Conservation (phyloP, 2,329 filamentous ascomycete genomes). For the Diaporthe citrichinensis region DNA sequence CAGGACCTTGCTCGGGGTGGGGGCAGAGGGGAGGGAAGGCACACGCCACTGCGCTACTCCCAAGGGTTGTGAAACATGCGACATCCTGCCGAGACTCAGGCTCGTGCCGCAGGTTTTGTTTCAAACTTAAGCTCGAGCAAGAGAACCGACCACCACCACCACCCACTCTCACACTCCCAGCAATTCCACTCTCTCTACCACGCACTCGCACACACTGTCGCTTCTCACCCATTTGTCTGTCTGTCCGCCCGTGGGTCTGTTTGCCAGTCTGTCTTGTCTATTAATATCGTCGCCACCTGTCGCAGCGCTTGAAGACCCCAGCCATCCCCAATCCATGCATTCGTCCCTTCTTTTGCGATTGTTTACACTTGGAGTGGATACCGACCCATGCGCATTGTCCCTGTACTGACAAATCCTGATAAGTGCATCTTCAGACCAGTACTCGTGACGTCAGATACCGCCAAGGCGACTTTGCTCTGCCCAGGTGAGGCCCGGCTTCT, state of each 20-base stretch:
- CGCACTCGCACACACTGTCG: background rate
- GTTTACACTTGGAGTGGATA: background rate
- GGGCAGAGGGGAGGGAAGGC: background rate
- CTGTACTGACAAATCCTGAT: slow-evolving; percentile 11
- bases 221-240: background rate
- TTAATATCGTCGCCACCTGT: slow-evolving; percentile 30
- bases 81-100: slow-evolving; percentile 33
- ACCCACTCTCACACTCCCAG: background rate
- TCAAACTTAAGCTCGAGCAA: slow-evolving; percentile 20
- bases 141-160: slow-evolving; percentile 20
- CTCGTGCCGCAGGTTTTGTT: slow-evolving; percentile 34
- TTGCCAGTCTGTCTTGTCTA: background rate
- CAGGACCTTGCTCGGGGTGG: background rate
- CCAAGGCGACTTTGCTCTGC: background rate
- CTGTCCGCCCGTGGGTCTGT: background rate
- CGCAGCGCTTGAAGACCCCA: background rate
- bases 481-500: background rate
- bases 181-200: too few species aligned
- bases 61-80: slow-evolving; percentile 34
- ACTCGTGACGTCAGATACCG: background rate
- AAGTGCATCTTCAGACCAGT: slow-evolving; percentile 7
- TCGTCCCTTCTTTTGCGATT: slow-evolving; percentile 12
- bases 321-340: background rate
- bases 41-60: slow-evolving; percentile 21
- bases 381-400: background rate